phyloP scores from a whole-genome alignment of 768 basidiomycete genomes.

The Hortiboletus flavorubellus region DNA sequence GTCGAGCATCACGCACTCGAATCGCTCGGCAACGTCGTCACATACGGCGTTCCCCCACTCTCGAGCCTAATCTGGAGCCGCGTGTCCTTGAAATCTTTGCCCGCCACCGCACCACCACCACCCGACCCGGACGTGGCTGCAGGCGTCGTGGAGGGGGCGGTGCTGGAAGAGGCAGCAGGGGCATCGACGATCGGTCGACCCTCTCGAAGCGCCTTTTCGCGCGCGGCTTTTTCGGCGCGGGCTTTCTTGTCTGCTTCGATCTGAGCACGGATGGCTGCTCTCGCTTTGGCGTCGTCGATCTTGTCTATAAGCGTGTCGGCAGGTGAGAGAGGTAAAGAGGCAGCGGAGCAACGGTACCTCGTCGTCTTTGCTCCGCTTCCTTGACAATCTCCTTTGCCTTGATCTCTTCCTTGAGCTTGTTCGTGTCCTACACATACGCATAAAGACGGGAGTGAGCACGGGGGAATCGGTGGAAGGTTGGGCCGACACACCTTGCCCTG shows the following conservation, averaged over 20 bases:
- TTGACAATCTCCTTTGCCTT: conserved; percentile 76
- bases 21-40: conserved; percentile 76
- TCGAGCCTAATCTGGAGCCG: conserved; percentile 87
- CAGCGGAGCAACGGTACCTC: conserved; percentile 45
- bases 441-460: conserved; percentile 2
- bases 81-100: conserved; percentile 83
- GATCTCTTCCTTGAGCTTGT: conserved; percentile 70
- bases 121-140: conserved; percentile 32
- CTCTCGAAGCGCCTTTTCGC: conserved; percentile 89
- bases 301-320: conserved; percentile 57
- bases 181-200: conserved; percentile 49
- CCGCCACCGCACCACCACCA: conserved; percentile 41
- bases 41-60: conserved; percentile 73
- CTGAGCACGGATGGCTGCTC: conserved; percentile 85
- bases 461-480: not conserved
- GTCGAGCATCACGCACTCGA: conserved; percentile 49
- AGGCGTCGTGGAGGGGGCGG: conserved; percentile 24
- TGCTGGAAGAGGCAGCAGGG: conserved; percentile 27
- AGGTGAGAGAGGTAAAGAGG: not conserved
- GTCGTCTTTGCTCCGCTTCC: conserved; percentile 77
- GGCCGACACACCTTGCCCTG: conserved; percentile 61
- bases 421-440: conserved; percentile 51
- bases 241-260: conserved; percentile 92
- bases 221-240: conserved; percentile 82
- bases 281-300: conserved; percentile 81